Conservation (phyloP, 1,284 basidiomycete genomes). For the Rhodotorula mucilaginosa region DNA sequence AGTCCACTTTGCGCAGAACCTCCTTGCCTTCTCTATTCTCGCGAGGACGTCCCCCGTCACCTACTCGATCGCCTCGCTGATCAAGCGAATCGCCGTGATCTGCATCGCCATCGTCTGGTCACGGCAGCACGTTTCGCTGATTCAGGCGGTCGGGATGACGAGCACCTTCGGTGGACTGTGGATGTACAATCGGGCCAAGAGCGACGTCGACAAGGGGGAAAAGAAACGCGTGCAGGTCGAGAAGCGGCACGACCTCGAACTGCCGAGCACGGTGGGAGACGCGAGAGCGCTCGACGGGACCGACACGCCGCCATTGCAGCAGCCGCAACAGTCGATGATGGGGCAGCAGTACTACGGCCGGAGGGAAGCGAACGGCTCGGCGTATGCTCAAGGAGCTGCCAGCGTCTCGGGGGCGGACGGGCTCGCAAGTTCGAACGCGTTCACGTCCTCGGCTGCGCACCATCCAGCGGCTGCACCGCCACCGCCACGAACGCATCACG, state of each 20-base stretch:
- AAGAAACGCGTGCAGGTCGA: conserved; percentile 80
- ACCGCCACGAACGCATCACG: not conserved
- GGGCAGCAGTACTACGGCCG: not conserved
- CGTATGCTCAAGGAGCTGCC: no score
- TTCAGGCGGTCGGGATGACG: conserved; percentile 82
- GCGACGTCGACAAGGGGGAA: conserved; percentile 89
- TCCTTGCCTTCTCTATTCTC: conserved; percentile 94
- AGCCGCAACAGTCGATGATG: not conserved
- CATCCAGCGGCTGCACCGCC: not conserved
- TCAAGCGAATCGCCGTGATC: conserved; percentile 98
- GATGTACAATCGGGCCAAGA: conserved; percentile 93
- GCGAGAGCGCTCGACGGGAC: conserved; percentile 16
- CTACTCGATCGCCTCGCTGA: conserved; percentile 94
- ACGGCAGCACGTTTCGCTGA: conserved; percentile 74
- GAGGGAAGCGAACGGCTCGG: no score
- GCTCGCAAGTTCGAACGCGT: not conserved
- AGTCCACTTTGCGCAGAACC: conserved; percentile 94
- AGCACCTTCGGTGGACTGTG: conserved; percentile 88
- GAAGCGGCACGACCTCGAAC: conserved; percentile 66
- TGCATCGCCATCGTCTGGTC: conserved; percentile 98
- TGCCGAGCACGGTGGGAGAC: conserved; percentile 60
- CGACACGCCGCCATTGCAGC: conserved; percentile 6
- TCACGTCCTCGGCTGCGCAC: not conserved
- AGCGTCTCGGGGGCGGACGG: not conserved
- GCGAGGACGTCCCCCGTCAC: conserved; percentile 96